These are phyloP conservation scores for Acarospora socialis DNA, from an alignment of 2,329 filamentous ascomycete genomes.

Conservation along the genomic window DNA sequence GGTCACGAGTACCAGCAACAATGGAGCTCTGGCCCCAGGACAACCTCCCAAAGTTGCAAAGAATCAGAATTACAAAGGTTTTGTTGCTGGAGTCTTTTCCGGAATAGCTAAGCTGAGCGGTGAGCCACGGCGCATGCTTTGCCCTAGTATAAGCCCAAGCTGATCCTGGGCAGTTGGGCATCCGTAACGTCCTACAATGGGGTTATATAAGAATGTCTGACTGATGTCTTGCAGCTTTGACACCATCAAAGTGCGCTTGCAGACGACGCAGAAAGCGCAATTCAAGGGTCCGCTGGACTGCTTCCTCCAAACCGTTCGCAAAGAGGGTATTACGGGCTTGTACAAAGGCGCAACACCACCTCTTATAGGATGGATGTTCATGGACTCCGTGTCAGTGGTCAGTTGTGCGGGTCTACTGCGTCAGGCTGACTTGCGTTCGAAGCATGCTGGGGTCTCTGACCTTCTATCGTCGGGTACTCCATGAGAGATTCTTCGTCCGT, in stretches of 20 bases:
- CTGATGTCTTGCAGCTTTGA: slow-evolving; percentile 50
- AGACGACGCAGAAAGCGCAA: slow-evolving; percentile 62
- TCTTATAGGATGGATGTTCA: slow-evolving; percentile 94
- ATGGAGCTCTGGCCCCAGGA: slow-evolving; percentile 18
- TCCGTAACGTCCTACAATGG: slow-evolving; percentile 31
- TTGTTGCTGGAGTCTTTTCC: slow-evolving; percentile 90
- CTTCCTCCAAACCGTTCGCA: slow-evolving; percentile 64
- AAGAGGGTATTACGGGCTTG: slow-evolving; percentile 70
- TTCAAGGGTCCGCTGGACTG: slow-evolving; percentile 84
- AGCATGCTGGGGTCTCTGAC: slow-evolving; percentile 83
- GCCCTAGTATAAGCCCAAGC: neutral
- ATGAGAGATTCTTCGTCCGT: slow-evolving; percentile 60
- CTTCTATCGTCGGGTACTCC: slow-evolving; percentile 72
- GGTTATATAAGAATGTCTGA: slow-evolving; percentile 7
- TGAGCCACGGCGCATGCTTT: slow-evolving; percentile 21
- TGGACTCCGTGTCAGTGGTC: slow-evolving; percentile 55
- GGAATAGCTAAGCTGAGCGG: slow-evolving; percentile 81
- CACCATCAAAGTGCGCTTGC: slow-evolving; percentile 89
- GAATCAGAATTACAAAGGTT: slow-evolving; percentile 71
- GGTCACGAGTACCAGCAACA: no score
- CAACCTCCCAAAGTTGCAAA: slow-evolving; percentile 12
- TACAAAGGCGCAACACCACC: slow-evolving; percentile 94
- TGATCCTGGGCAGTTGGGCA: slow-evolving; percentile 36
- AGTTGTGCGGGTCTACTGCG: neutral
- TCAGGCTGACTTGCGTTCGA: slow-evolving; percentile 15